Percentiles rank a stretch among this genome's conserved stretches.
Conservation (phyloP, 2,329 filamentous ascomycete species). For the Arthrobotrys pseudoclavata region DNA sequence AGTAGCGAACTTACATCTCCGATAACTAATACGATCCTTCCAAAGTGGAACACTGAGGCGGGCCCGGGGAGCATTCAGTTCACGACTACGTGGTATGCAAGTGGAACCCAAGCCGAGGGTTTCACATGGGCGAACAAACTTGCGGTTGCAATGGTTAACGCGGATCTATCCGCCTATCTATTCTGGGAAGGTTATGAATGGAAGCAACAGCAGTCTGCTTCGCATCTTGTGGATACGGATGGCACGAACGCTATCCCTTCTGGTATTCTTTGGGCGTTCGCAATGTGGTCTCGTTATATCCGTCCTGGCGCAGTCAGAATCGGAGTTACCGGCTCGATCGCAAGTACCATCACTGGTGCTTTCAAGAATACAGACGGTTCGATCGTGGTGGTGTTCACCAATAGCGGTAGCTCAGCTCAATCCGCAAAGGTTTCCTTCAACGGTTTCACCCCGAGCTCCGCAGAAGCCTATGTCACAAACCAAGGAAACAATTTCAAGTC, state of each 20-base stretch:
- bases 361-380: slow-evolving; percentile 65
- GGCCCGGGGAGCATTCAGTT: slow-evolving; percentile 68
- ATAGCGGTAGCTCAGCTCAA: slow-evolving; percentile 62
- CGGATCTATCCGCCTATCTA: slow-evolving; percentile 70
- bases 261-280: slow-evolving; percentile 67
- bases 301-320: slow-evolving; percentile 66
- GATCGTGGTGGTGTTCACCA: slow-evolving; percentile 66
- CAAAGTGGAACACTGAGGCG: slow-evolving; percentile 71
- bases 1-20: slow-evolving; percentile 66
- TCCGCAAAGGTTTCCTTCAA: slow-evolving; percentile 61
- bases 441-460: slow-evolving; percentile 41
- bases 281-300: slow-evolving; percentile 66
- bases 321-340: slow-evolving; percentile 63
- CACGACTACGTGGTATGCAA: slow-evolving; percentile 69
- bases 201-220: slow-evolving; percentile 64
- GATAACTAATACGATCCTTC: slow-evolving; percentile 66
- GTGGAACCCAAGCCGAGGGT: slow-evolving; percentile 70
- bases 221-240: slow-evolving; percentile 65
- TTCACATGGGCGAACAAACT: slow-evolving; percentile 73
- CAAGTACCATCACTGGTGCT: slow-evolving; percentile 55
- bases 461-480: slow-evolving; percentile 42
- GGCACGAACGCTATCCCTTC: slow-evolving; percentile 64
- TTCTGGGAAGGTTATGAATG: slow-evolving; percentile 71
- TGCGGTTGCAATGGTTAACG: slow-evolving; percentile 69
- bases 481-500: slow-evolving; percentile 33